Base-by-base conservation (phyloP, 352 stramenopile species). In the Globisporangium sylvaticum region DNA sequence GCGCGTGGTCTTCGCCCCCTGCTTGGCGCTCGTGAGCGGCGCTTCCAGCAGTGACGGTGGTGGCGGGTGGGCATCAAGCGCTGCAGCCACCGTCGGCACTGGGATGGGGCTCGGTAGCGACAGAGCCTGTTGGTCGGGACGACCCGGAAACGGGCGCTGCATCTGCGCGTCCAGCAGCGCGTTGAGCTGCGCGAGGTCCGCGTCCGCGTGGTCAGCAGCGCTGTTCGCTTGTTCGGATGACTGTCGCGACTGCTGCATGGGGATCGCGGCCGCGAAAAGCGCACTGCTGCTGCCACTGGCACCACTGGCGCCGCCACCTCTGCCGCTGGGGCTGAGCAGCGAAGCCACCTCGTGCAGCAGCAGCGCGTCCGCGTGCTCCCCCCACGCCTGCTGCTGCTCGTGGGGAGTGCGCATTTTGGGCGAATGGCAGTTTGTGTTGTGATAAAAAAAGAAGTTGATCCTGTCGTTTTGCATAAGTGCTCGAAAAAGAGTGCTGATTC, bases 301-400 rank as follows among this genome's bases (percentile, higher is more conserved):
- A 29, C 1, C 15, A 20, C 29, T 56, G 10, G 29, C 3, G 12
- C 12, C 18, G 18, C 42, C 39, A 20, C 27, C 20, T 2, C 9
- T n/a, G 27, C 27, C 20, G 9, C 22, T 27, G 34, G 62, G 52
- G 22, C 53, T 67, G 22, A 62, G n/a, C 18, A 62, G 53, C 37
- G 62, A n/a, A 8, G 62, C 52, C 20, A 67, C 52, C 18, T 67
- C 62, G 10, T 39, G 54, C 62, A 67, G 34, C 32, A 66, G 50
- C 25, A 22, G 52, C 4, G 29, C 25, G 37, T 67, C 62, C 18
- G 39, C 52, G 37, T 42, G 34, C 20, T 55, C 52, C 2, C 4
- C 20, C 62, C 34, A 66, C 48, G 53, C 12, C 2, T 31, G 59
- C 42, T 46, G 59, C 39, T 64, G n/a, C n/a, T n/a, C n/a, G n/a